Base-by-base conservation (phyloP, 2,329 filamentous ascomycete genomes). In the Fusarium nanum region DNA sequence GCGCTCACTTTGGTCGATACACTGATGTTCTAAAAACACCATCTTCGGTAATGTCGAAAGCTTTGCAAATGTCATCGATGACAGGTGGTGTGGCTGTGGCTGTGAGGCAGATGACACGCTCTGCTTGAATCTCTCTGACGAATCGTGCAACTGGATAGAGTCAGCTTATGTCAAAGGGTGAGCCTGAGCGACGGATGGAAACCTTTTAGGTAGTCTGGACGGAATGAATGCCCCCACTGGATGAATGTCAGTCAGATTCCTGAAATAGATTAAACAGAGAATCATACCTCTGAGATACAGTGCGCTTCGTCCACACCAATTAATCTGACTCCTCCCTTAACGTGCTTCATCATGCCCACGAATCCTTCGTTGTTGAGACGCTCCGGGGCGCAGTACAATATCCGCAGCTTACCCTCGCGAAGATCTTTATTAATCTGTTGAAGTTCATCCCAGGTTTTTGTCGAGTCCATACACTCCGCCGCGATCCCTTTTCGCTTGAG, bases 351-450 rank as follows among this genome's bases (percentile, higher is more conserved):
- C 18, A 79, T 84, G 48, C 84, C 82, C 8, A 89, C 82, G 50
- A 90, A 89, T 0, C 83, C 84, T 70, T 89, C 87, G 59, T 89
- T 89, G 71, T 89, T 89, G 13, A 90, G 79, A 9, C 86, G 81
- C 74, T 90, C 88, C 0, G 88, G 88, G 0, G 87, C 85, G 55
- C 86, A 88, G 64, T 89, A 89, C 6, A 90, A 76, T 4, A 90
- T 73, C 6, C 86, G 84, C 10, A 89, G 73, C 14, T 81, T 76
- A 1, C 85, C 87, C 40, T 81, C 78, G 18, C 81, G 79, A 55
- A 85, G 75, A 20, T 74, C 76, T 12, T 74, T 68, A 40, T 77
- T 80, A 52, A 81, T 81, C 1, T 75, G 55, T 46, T 81, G 79
- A 12, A 85, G 74, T 54, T 85, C 80, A 6, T 87, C 81, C 56